Base-by-base conservation (phyloP, 768 basidiomycete genomes). In the Leccinum fibrillosum region DNA sequence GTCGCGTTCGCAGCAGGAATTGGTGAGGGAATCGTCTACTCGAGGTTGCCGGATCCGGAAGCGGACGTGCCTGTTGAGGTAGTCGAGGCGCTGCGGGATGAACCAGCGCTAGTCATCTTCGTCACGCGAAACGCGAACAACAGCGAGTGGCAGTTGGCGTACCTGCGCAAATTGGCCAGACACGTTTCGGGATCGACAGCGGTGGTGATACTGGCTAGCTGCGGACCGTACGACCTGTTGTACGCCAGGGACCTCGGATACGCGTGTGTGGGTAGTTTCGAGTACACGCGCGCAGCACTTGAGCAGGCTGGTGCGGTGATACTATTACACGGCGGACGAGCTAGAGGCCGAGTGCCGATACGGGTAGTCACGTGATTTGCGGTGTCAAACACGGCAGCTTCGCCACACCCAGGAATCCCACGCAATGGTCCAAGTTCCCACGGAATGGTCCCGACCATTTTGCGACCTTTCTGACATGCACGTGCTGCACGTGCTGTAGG, bases 161-260 rank as follows among this genome's bases (percentile, higher is more conserved):
- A 74, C 39, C 60, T 86, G 54, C 66, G 49, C 59, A 62, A 35
- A 61, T 78, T 42, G 47, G 72, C 19, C 58, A 50, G 34, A 21
- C 62, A 54, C 65, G 47, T 70, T 58, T 19, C 55, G 8, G n/a
- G 6, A 3, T 54, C 30, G 1, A 64, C 72, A 17, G 72, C 74
- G 17, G 68, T 86, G 34, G 74, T 86, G 1, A 67, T 88, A 13
- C 59, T 89, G 0, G 78, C 83, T 19, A 86, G 83, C 37, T 86
- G 86, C 64, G 82, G 79, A n/a, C 87, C 87, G 28, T 89, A 88
- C 62, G 86, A 89, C 60, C 56, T 86, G 11, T 70, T 77, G 26
- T 55, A 55, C 15, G 62, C 63, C 69, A 13, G 44, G 5, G 66
- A 71, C 11, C 58, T 63, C 2, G 66, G 61, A 60, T 69, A 70